These are phyloP conservation scores for Bretschneidera sinensis DNA, from an alignment of 345 rosid genomes.

Conservation along the genomic window DNA sequence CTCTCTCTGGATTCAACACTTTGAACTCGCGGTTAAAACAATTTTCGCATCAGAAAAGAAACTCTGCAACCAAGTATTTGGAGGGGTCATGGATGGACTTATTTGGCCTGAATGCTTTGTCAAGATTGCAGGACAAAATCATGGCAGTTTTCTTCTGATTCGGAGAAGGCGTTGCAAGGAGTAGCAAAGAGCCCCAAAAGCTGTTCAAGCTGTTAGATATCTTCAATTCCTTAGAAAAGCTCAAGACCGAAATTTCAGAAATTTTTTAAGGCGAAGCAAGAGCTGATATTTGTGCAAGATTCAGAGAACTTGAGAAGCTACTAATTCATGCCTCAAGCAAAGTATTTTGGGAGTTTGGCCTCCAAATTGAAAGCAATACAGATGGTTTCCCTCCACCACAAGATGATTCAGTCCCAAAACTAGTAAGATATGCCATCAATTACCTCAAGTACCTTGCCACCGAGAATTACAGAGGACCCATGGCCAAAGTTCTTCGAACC, in stretches of 20 bases:
- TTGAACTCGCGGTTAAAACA: constrained; percentile 40
- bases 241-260: constrained; percentile 35
- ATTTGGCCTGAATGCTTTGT: constrained; percentile 60
- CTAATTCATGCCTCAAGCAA: constrained; percentile 50
- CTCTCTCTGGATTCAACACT: constrained; percentile 56
- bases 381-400: constrained; percentile 48
- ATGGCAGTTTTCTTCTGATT: constrained; percentile 68
- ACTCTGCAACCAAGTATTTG: constrained; percentile 42
- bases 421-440: constrained; percentile 58
- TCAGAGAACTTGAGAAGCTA: constrained; percentile 53
- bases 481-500: constrained; percentile 53
- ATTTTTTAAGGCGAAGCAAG: constrained; percentile 63
- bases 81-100: constrained; percentile 37
- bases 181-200: constrained; percentile 61
- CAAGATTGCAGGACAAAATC: constrained; percentile 60
- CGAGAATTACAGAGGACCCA: constrained; percentile 36
- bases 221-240: constrained; percentile 48
- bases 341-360: constrained; percentile 66
- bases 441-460: constrained; percentile 50
- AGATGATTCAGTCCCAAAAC: constrained; percentile 57
- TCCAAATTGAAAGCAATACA: constrained; percentile 54
- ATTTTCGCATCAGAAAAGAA: constrained; percentile 51
- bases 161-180: constrained; percentile 61
- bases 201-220: constrained; percentile 67
- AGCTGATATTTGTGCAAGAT: constrained; percentile 47